phyloP scores from a whole-genome alignment of 805 yeast species.

The Candida sonorensis region DNA sequence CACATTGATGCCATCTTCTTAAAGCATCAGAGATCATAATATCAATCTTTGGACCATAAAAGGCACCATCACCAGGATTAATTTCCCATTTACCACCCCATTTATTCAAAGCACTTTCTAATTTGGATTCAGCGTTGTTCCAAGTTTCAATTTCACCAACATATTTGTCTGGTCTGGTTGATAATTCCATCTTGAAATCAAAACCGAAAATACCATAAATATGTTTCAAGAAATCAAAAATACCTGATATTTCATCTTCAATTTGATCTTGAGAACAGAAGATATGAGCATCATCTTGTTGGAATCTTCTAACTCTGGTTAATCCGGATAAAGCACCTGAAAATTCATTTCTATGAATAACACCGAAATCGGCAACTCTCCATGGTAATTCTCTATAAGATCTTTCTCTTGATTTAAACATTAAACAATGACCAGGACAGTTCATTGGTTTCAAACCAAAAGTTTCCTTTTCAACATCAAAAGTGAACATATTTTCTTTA shows the following conservation, averaged over 20 bases:
- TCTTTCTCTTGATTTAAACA: conserved; percentile 88
- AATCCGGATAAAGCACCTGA: conserved; percentile 92
- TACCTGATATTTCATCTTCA: conserved; percentile 72
- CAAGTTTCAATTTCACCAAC: conserved; percentile 94
- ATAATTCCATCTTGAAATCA: conserved; percentile 92
- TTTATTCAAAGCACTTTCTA: conserved; percentile 73
- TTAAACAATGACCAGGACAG: conserved; percentile 73
- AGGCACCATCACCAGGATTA: conserved; percentile 97
- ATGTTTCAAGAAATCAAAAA: conserved; percentile 78
- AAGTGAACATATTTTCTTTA: conserved; percentile 94
- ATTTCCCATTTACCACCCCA: conserved; percentile 92
- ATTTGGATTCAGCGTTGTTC: conserved; percentile 83
- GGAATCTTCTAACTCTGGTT: conserved; percentile 98
- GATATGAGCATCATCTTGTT: conserved; percentile 98
- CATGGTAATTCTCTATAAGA: conserved; percentile 96
- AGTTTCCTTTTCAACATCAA: conserved; percentile 93
- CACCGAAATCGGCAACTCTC: conserved; percentile 99
- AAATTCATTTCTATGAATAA: conserved; percentile 92
- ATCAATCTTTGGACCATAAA: conserved; percentile 94
- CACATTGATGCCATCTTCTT: conserved; percentile 98
- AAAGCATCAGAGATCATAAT: conserved; percentile 92
- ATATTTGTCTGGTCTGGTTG: conserved; percentile 95
- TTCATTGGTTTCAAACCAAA: conserved; percentile 90
- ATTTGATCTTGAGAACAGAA: conserved; percentile 93
- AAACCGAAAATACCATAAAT: conserved; percentile 91